Evolutionary conservation across 2,329 filamentous ascomycete species (phyloP).

Genomic region (Apiospora hydei): DNA sequence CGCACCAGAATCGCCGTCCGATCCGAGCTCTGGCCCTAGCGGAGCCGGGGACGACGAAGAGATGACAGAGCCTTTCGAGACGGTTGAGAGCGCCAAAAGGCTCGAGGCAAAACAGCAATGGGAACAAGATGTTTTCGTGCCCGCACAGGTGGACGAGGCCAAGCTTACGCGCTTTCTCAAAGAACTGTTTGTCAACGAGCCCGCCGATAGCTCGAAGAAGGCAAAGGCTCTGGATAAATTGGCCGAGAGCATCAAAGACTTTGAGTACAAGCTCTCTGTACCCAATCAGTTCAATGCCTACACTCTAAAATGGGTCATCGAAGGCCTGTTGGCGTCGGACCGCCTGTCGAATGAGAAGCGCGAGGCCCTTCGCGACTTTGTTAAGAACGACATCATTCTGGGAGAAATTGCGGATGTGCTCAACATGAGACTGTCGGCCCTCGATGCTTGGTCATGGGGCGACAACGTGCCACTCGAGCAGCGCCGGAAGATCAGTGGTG

Average conservation of each 20-base stretch:
- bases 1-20: constrained; percentile 39
- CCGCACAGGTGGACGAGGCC: constrained; percentile 45
- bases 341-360: constrained; percentile 52
- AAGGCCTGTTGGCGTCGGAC: constrained; percentile 52
- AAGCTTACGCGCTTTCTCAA: constrained; percentile 50
- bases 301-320: constrained; percentile 49
- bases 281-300: constrained; percentile 45
- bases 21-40: constrained; percentile 10
- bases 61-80: constrained; percentile 49
- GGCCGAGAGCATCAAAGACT: constrained; percentile 34
- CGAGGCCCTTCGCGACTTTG: constrained; percentile 52
- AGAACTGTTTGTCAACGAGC: constrained; percentile 47
- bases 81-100: constrained; percentile 49
- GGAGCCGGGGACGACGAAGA: constrained; percentile 30
- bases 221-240: constrained; percentile 28
- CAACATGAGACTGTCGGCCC: constrained; percentile 56
- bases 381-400: constrained; percentile 49
- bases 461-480: constrained; percentile 50
- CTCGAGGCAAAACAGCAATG: constrained; percentile 50
- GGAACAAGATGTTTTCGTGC: constrained; percentile 53
- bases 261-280: constrained; percentile 41
- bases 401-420: constrained; percentile 59
- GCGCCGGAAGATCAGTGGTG: constrained; percentile 55
- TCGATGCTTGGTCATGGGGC: constrained; percentile 57
- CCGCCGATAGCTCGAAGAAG: constrained; percentile 38